Evolutionary conservation across 1,284 basidiomycete species (phyloP), one percentile per base, ranked within the genome.

Genomic region (Ustilago trichophora): DNA sequence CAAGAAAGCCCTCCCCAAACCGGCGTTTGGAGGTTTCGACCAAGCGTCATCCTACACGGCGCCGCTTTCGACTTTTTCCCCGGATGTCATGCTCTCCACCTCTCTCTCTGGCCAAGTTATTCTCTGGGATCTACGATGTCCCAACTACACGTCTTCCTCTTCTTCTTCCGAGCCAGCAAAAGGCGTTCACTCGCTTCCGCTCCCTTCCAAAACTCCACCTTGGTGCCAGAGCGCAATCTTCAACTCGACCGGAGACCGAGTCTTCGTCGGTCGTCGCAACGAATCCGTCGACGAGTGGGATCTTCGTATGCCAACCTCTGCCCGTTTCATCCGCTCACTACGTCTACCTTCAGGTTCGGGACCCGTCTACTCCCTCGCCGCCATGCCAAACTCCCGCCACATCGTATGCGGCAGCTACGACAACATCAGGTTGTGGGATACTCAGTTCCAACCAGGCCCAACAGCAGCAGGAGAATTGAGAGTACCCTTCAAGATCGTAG

Each of bases 261-360:
- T 99, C 32, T 92, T 92, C 75, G 93, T 92, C 6, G 95, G 95
- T 0, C 85, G 96, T 57, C 85, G 94, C 52, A 95, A 96, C 77
- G 91, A 92, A 24, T 88, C 89, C 0, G 88, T 98, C 42, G 93
- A 98, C 75, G 88, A 97, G 25, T 98, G 92, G 91, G 96, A 98
- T 80, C 88, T 96, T 16, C 67, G 79, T 7, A 73, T 76, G 65
- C 54, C 76, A 2, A 16, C 40, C 3, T 46, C 65, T 3, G 36
- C 44, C 7, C 10, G 26, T 2, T 83, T 95, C 21, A 80, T 93
- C 44, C 91, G 90, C 74, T 91, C 88, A 4, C 83, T 97, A 45
- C 87, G 89, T 31, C 93, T 95, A 76, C 95, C 96, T 0, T 72
- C 85, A 27, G 92, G 92, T 66, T 94, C 93, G 22, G 94, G 95